Conservation (phyloP, 2,329 filamentous ascomycete genomes). For the Fusarium albosuccineum region DNA sequence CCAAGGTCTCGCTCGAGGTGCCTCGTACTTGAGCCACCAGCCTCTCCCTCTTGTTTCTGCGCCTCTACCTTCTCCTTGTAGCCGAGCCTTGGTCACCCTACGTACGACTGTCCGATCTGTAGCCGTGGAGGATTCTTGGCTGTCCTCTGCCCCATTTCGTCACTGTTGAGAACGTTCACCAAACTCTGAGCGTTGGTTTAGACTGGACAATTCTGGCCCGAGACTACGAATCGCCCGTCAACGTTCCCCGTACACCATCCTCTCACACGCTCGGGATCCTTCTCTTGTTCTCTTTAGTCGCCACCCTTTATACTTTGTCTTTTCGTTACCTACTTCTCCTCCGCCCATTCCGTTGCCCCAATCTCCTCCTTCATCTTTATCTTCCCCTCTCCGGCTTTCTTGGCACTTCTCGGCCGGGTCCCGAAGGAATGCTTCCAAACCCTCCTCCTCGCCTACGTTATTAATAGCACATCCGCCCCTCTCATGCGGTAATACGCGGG, state of each 20-base stretch:
- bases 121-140: neutral
- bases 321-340: constrained; percentile 3
- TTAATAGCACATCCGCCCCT: constrained; percentile 2
- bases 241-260: neutral
- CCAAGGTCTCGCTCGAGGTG: neutral
- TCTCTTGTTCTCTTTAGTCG: constrained; percentile 5
- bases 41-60: constrained; percentile 2
- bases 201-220: neutral
- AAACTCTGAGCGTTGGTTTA: neutral
- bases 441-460: neutral
- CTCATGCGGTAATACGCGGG: neutral
- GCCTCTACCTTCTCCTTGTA: constrained; percentile 8
- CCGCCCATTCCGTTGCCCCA: neutral
- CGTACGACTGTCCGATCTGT: neutral
- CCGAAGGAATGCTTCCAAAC: neutral
- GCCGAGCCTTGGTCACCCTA: neutral
- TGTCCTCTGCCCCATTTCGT: neutral
- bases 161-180: constrained; percentile 1
- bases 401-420: constrained; percentile 12
- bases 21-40: constrained; percentile 4
- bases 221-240: neutral
- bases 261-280: constrained; percentile 16
- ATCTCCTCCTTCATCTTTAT: constrained; percentile 8
- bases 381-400: neutral
- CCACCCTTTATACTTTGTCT: constrained; percentile 33